Base-by-base conservation (phyloP, 768 basidiomycete genomes). In the Panaeolus cyanescens region DNA sequence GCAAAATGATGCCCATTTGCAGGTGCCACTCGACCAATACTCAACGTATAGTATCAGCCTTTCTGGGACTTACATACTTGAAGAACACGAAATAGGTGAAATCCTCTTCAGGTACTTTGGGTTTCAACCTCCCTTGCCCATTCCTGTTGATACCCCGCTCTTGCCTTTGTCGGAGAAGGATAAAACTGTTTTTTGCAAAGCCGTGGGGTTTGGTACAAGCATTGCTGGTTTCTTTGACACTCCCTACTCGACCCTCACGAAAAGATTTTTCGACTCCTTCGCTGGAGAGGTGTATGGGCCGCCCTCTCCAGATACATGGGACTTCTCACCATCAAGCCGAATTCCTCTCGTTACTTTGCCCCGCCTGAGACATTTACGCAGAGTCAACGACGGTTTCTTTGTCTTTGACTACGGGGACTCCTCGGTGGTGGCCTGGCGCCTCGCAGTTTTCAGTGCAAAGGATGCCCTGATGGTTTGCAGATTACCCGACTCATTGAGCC, bases 401-500 rank as follows among this genome's bases (percentile, higher is more conserved):
- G 12, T 37, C 36, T 37, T 37, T 17, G 36, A 37, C 36, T 37
- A 13, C n/a, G 36, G 36, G 12, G n/a, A 13, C 3, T 37, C 36
- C 32, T 6, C 32, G 12, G 13, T 13, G 12, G 50, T 65, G 7
- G 36, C 32, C 2, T 60, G 62, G 63, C 22, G 12, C 13, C 32
- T 64, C 30, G 60, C 53, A 22, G 50, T 61, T 8, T 8, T 33
- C 6, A 58, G 42, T 20, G 42, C 63, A 9, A 45, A 32, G 1
- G 32, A 53, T 50, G 63, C 60, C 4, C 28, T 61, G 6, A 32
- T 64, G 22, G 56, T 61, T 12, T 64, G 59, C 36, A 28, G 63
- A 2, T 32, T 64, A 7, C 39, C 56, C 3, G 56, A 28, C 10
- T 7, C 13, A 4, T 31, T 58, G 5, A 58, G n/a, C 22, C 33